A percentile compares a stretch with the other conserved stretches of the same genome.
Evolutionary conservation across 331 rosid species (phyloP).

Genomic region (Quercus phellos): DNA sequence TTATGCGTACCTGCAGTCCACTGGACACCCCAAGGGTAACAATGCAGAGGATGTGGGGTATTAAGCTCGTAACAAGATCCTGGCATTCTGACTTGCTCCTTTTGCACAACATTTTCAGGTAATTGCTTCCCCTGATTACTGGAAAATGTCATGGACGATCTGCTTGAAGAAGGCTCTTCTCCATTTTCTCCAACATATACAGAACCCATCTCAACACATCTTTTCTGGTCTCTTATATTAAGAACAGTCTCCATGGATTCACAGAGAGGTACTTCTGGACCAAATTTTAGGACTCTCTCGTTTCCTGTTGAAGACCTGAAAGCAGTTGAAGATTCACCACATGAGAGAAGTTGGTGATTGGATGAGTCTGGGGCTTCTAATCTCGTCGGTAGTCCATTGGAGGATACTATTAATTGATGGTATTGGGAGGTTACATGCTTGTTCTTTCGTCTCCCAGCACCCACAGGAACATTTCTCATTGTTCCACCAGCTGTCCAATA

Average conservation of each 20-base stretch:
- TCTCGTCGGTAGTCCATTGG: constrained; percentile 37
- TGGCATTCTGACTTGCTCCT: constrained; percentile 9
- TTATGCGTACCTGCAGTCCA: constrained; percentile 37
- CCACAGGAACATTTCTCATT: constrained; percentile 67
- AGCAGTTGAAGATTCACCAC: constrained; percentile 21
- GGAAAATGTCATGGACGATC: constrained; percentile 30
- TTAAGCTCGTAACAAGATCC: constrained; percentile 16
- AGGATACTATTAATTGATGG: constrained; percentile 40
- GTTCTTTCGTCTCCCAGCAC: constrained; percentile 70
- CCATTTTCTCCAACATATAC: constrained; percentile 25
- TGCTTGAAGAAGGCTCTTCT: constrained; percentile 34
- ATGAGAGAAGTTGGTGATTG: constrained; percentile 22
- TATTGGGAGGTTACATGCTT: constrained; percentile 62
- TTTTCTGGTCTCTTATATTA: constrained; percentile 34
- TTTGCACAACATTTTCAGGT: constrained; percentile 4
- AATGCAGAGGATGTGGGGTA: constrained; percentile 26
- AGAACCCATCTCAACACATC: constrained; percentile 24
- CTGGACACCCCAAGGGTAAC: constrained; percentile 40
- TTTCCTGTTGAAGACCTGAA: constrained; percentile 29
- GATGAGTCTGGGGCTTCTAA: constrained; percentile 27
- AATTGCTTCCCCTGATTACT: constrained; percentile 31
- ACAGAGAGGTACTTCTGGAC: constrained; percentile 48
- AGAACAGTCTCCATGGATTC: constrained; percentile 51
- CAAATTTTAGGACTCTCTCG: constrained; percentile 45
- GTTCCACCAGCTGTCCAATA: constrained; percentile 88